phyloP scores from a whole-genome alignment of 106 monocot species.

The Acorus calamus region DNA sequence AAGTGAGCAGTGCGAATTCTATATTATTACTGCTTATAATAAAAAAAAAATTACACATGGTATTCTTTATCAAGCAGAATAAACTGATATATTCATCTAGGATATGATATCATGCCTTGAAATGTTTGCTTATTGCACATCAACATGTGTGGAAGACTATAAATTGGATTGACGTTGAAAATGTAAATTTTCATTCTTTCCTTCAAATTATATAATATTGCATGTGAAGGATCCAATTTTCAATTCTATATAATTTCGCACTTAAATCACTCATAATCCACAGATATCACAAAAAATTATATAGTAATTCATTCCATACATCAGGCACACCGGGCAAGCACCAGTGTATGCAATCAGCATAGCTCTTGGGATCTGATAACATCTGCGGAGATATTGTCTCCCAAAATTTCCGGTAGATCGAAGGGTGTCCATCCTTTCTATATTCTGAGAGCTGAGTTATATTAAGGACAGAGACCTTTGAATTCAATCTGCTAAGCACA shows the following conservation, averaged over 20 bases:
- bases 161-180: too few species aligned
- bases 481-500: conserved; percentile 19
- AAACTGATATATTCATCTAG: too few species aligned
- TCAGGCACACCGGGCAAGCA: conserved; percentile 81
- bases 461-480: conserved; percentile 54
- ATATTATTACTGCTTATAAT: too few species aligned
- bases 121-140: too few species aligned
- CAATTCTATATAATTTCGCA: neutral
- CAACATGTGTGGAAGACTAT: too few species aligned
- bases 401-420: conserved; percentile 77
- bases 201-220: too few species aligned
- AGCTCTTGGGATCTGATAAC: conserved; percentile 48
- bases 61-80: too few species aligned
- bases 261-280: neutral
- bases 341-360: conserved; percentile 84
- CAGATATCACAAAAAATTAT: conserved; percentile 31
- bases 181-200: too few species aligned
- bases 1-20: too few species aligned
- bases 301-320: conserved; percentile 80
- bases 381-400: conserved; percentile 41
- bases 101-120: too few species aligned
- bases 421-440: conserved; percentile 72
- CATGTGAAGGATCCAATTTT: neutral
- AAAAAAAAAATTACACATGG: too few species aligned
- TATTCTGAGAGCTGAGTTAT: conserved; percentile 81